Conservation (phyloP, 768 basidiomycete genomes). For the Tulasnella sp. region DNA sequence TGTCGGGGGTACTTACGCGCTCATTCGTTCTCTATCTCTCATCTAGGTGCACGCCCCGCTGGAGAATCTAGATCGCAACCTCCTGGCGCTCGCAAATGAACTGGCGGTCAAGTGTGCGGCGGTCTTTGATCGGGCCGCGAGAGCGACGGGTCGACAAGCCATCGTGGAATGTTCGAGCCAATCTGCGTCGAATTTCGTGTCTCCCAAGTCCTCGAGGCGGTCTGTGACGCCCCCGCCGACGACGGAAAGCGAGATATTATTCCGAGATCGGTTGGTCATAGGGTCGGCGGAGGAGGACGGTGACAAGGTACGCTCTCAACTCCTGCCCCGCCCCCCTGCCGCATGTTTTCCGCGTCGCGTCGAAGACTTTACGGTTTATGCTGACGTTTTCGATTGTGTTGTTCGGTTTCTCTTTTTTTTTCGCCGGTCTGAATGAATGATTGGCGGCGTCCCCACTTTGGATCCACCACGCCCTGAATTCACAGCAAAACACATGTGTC, state of each 20-base stretch:
- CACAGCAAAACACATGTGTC: neutral
- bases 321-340: neutral
- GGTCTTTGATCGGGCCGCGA: slow-evolving; percentile 7
- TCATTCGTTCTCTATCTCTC: neutral
- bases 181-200: neutral
- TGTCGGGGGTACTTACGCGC: neutral
- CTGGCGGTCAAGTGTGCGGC: slow-evolving; percentile 1
- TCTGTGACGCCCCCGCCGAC: neutral
- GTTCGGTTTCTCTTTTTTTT: neutral
- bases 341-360: neutral
- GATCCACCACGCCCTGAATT: neutral
- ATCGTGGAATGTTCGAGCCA: neutral
- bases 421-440: neutral
- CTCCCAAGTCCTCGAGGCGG: neutral
- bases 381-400: neutral
- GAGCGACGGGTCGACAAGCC: slow-evolving; percentile 7
- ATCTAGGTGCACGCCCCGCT: neutral
- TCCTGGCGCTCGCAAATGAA: slow-evolving; percentile 3
- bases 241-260: neutral
- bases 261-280: neutral
- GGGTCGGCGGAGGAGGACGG: neutral
- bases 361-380: neutral
- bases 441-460: neutral
- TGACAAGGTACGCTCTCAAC: neutral
- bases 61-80: slow-evolving; percentile 10